Evolutionary conservation across 768 basidiomycete species (phyloP).

Genomic region (Russula vinacea): DNA sequence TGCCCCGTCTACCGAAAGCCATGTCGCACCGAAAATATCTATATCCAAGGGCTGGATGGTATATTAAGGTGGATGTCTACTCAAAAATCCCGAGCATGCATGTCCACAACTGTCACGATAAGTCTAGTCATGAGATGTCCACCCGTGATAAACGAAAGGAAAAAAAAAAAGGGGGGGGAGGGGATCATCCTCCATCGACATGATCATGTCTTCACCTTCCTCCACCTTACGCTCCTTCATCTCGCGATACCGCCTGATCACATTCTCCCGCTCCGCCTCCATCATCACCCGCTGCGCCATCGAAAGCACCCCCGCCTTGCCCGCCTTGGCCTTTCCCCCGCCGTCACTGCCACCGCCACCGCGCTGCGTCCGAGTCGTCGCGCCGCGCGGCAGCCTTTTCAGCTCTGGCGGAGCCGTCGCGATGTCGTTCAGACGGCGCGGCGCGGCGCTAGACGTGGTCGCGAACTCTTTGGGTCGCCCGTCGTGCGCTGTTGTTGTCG

Average conservation of each 20-base stretch:
- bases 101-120: neutral
- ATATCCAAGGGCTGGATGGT: too few species aligned
- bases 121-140: neutral
- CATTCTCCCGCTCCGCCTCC: slow-evolving; percentile 70
- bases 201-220: slow-evolving; percentile 24
- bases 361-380: slow-evolving; percentile 23
- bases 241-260: slow-evolving; percentile 62
- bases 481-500: neutral
- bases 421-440: slow-evolving; percentile 68
- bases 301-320: slow-evolving; percentile 49
- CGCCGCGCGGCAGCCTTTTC: slow-evolving; percentile 53
- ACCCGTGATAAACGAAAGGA: too few species aligned
- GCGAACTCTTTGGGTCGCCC: slow-evolving; percentile 47
- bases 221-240: slow-evolving; percentile 50
- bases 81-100: too few species aligned
- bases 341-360: too few species aligned
- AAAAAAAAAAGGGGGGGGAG: too few species aligned
- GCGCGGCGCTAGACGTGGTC: slow-evolving; percentile 49
- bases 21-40: too few species aligned
- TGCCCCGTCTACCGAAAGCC: too few species aligned
- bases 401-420: slow-evolving; percentile 65
- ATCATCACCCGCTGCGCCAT: slow-evolving; percentile 77
- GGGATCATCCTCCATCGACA: neutral
- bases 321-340: slow-evolving; percentile 19
- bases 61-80: too few species aligned